phyloP scores from a whole-genome alignment of 345 rosid genomes.

The Anastatica hierochuntica region DNA sequence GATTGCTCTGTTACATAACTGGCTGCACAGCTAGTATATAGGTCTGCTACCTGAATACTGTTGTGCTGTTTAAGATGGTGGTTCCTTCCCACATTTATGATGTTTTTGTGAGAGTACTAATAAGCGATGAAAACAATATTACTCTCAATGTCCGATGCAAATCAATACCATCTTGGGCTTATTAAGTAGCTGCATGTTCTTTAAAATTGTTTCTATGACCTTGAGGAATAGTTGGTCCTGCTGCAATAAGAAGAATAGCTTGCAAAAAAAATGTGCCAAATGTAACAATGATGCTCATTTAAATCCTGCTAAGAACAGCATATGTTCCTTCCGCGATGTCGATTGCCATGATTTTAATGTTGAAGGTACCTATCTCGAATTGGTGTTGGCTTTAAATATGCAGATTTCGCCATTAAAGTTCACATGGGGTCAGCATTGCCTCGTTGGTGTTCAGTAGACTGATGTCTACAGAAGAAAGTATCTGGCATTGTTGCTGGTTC shows the following conservation, averaged over 20 bases:
- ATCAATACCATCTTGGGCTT: background rate
- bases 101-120: background rate
- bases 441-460: slow-evolving; percentile 85
- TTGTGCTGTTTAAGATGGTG: background rate
- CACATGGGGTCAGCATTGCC: slow-evolving; percentile 86
- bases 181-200: slow-evolving; percentile 13
- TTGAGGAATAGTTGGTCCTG: slow-evolving; percentile 11
- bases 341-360: slow-evolving; percentile 76
- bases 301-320: slow-evolving; percentile 37
- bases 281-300: slow-evolving; percentile 28
- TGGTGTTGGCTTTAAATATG: slow-evolving; percentile 93
- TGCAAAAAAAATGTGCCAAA: slow-evolving; percentile 14
- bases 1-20: background rate
- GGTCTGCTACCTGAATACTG: background rate
- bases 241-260: slow-evolving; percentile 23
- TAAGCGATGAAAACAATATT: background rate
- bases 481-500: slow-evolving; percentile 70
- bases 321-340: slow-evolving; percentile 51
- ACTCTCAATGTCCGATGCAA: background rate
- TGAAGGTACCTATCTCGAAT: slow-evolving; percentile 78
- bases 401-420: slow-evolving; percentile 73
- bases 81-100: background rate
- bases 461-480: slow-evolving; percentile 78
- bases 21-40: background rate
- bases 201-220: background rate